Conservation (phyloP, 2,329 filamentous ascomycete genomes). For the Teratosphaeria pseudoeucalypti region DNA sequence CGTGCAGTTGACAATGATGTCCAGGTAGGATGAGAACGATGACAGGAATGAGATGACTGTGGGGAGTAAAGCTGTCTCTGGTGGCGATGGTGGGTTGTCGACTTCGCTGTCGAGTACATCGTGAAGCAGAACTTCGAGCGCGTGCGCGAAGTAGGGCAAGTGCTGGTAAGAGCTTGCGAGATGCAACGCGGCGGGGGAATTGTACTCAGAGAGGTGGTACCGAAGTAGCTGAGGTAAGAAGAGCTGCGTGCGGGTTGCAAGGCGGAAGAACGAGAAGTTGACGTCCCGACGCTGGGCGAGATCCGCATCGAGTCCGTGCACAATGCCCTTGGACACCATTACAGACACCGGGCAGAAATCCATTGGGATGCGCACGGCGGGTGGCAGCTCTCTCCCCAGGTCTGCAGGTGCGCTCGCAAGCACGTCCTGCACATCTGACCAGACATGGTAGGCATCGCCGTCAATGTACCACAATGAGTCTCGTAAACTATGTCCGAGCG, state of each 20-base stretch:
- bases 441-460: constrained; percentile 72
- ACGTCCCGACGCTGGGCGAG: constrained; percentile 87
- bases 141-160: constrained; percentile 86
- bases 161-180: constrained; percentile 77
- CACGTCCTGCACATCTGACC: constrained; percentile 81
- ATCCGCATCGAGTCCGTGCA: constrained; percentile 85
- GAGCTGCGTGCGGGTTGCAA: constrained; percentile 82
- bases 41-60: constrained; percentile 44
- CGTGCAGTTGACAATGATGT: constrained; percentile 93
- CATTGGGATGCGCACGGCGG: constrained; percentile 66
- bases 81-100: constrained; percentile 45
- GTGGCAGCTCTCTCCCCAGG: constrained; percentile 57
- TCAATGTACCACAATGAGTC: constrained; percentile 96
- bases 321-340: constrained; percentile 76
- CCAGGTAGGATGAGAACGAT: constrained; percentile 66
- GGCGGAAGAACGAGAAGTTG: constrained; percentile 80
- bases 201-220: constrained; percentile 64
- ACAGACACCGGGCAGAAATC: constrained; percentile 93
- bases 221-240: constrained; percentile 83
- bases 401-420: constrained; percentile 60
- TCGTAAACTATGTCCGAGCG: constrained; percentile 46
- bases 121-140: constrained; percentile 82
- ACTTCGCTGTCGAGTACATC: constrained; percentile 92
- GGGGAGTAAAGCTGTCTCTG: constrained; percentile 40
- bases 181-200: constrained; percentile 68